phyloP scores from a whole-genome alignment of 2,329 filamentous ascomycete species.

The Helminthosporium solani region DNA sequence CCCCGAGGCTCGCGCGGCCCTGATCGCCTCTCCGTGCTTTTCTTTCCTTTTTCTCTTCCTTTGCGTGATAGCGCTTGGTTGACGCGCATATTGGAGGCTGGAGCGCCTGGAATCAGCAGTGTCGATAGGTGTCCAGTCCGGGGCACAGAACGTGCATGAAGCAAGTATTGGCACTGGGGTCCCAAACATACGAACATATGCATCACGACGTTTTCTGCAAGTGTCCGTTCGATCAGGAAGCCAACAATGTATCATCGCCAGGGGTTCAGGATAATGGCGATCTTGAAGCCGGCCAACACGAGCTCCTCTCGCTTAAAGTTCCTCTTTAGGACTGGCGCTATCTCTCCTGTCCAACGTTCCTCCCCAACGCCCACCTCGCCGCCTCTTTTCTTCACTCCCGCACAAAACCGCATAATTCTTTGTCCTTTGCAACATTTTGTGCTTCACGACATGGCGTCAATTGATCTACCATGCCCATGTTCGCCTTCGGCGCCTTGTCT shows the following conservation, averaged over 20 bases:
- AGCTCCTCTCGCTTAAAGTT: neutral
- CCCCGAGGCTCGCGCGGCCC: too few species aligned
- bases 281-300: neutral
- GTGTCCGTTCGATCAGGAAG: slow-evolving; percentile 7
- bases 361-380: neutral
- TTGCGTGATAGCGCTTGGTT: too few species aligned
- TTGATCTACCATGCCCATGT: too few species aligned
- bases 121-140: neutral
- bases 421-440: neutral
- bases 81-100: slow-evolving; percentile 4
- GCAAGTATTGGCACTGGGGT: slow-evolving; percentile 5
- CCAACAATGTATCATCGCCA: slow-evolving; percentile 2
- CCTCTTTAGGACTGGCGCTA: neutral
- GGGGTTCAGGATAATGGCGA: neutral
- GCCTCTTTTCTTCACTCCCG: neutral
- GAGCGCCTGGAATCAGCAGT: neutral
- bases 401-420: neutral
- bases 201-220: neutral
- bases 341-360: neutral
- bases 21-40: too few species aligned
- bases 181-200: neutral
- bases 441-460: neutral
- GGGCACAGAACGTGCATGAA: slow-evolving; percentile 2
- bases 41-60: too few species aligned
- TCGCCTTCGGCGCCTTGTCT: neutral